Percentiles rank a stretch among this genome's conserved stretches.
Evolutionary conservation across 805 yeast genomes (phyloP).

Genomic region (Yueomyces sinensis): DNA sequence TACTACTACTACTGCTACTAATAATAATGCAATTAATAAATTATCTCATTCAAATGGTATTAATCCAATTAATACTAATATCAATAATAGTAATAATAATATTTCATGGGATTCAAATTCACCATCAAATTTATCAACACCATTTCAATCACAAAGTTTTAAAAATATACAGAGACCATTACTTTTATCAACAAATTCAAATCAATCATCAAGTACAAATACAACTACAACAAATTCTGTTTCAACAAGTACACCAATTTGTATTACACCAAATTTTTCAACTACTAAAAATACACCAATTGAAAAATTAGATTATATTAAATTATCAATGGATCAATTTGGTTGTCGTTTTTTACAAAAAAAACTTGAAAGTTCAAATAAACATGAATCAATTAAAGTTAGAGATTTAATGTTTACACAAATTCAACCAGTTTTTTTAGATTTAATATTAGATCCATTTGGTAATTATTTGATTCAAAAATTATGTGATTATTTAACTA

Average conservation of each 20-base stretch:
- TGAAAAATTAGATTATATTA: constrained; percentile 41
- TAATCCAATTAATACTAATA: constrained; percentile 1
- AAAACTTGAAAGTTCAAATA: constrained; percentile 35
- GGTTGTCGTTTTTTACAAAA: constrained; percentile 72
- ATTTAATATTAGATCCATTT: constrained; percentile 65
- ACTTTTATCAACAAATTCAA: constrained; percentile 4
- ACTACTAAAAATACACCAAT: constrained; percentile 6
- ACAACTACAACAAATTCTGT: constrained; percentile 1
- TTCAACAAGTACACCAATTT: constrained; percentile 4
- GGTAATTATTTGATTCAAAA: constrained; percentile 73
- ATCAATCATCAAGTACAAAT: neutral
- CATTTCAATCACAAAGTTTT: constrained; percentile 5
- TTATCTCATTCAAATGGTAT: neutral
- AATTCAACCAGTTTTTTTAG: constrained; percentile 44
- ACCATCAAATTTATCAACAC: constrained; percentile 12
- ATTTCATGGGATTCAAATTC: neutral
- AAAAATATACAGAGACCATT: neutral
- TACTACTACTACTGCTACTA: neutral
- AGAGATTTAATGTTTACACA: constrained; percentile 49
- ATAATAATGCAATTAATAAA: no score
- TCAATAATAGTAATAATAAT: constrained; percentile 1
- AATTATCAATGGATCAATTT: constrained; percentile 59
- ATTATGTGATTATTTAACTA: constrained; percentile 44
- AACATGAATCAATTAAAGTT: constrained; percentile 31
- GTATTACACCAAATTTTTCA: constrained; percentile 2